Evolutionary conservation across 164 flowering plant genomes (phyloP), one percentile per base, ranked within the genome.

Genomic region (Umbilicus rupestris): DNA sequence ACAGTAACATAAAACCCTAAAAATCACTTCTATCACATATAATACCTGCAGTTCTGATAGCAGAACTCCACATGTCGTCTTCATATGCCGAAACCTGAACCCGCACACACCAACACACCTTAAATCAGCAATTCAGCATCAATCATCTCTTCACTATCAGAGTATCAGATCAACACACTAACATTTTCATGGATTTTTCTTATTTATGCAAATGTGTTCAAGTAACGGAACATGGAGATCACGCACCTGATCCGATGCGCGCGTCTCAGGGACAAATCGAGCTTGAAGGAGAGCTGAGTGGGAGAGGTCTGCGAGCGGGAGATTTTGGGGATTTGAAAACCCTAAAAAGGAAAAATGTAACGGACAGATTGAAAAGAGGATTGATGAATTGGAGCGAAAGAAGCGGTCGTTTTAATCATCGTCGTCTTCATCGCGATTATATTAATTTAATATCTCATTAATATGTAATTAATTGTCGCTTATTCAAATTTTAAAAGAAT

Each of bases 31-130:
- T 28, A 1, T 66, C 46, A 16, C 3, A 37, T 62, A 15, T 12
- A 50, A 59, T 63, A 89, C 96, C 92, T 89, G 85, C 37, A 89
- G 79, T 71, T 85, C 92, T 39, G 70, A 71, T 16, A 85, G 72
- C 70, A 89, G 82, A 26, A 82, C 65, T 63, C 80, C 87, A 64
- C 91, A 86, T 0, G 86, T 82, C 17, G 88, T 82, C 71, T 80
- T 88, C 70, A 76, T 75, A 50, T 73, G 73, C 39, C 39, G 49
- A 62, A 80, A 75, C 68, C 73, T 81, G 41, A 75, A 74, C 37
- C 29, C 45, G 0, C 50, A 52, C 17, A 52, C 59, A 12, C 59
- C 44, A 26, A 16, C 26, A n/a, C 20, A n/a, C 7, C 3, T 22
- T 7, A 52, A 26, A 24, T 10, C 31, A 26, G 16, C 14, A 52